A percentile compares a stretch with the other conserved stretches of the same genome.
Conservation (phyloP, 179 eudicot species). For the Gypsophila paniculata region DNA sequence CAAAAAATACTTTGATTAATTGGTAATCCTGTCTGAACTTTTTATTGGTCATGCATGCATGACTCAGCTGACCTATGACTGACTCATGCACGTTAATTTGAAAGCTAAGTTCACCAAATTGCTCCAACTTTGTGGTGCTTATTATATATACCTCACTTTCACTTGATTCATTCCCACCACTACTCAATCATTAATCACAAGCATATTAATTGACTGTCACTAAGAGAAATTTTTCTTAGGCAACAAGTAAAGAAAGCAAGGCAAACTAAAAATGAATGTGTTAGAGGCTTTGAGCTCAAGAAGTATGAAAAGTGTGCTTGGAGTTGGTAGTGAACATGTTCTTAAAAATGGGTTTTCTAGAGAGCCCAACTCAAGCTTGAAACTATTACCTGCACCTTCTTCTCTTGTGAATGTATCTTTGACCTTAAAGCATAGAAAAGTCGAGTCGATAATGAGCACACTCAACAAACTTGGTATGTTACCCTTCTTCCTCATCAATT, state of each 20-base stretch:
- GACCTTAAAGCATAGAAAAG: not conserved
- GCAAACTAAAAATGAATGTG: not conserved
- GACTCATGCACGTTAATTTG: conserved; percentile 1
- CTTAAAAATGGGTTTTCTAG: not conserved
- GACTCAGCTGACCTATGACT: conserved; percentile 12
- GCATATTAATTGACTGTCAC: not conserved
- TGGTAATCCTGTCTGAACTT: too few species aligned
- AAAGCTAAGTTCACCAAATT: not conserved
- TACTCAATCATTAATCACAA: not conserved
- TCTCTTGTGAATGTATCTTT: not conserved
- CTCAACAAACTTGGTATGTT: conserved; percentile 30
- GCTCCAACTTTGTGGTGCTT: not conserved
- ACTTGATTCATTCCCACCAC: not conserved
- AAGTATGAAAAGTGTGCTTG: conserved; percentile 22
- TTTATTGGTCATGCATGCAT: not conserved
- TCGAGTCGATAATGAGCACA: conserved; percentile 22
- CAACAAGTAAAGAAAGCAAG: not conserved
- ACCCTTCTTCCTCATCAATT: not conserved
- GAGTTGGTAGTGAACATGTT: not conserved
- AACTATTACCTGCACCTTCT: conserved; percentile 21
- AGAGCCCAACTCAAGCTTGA: conserved; percentile 12
- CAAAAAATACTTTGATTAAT: too few species aligned
- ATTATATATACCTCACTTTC: conserved; percentile 10
- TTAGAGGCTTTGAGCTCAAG: conserved; percentile 21
- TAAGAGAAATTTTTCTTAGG: not conserved